These are phyloP conservation scores for Echeveria elegans DNA, from an alignment of 164 flowering plant species.

Conservation along the genomic window DNA sequence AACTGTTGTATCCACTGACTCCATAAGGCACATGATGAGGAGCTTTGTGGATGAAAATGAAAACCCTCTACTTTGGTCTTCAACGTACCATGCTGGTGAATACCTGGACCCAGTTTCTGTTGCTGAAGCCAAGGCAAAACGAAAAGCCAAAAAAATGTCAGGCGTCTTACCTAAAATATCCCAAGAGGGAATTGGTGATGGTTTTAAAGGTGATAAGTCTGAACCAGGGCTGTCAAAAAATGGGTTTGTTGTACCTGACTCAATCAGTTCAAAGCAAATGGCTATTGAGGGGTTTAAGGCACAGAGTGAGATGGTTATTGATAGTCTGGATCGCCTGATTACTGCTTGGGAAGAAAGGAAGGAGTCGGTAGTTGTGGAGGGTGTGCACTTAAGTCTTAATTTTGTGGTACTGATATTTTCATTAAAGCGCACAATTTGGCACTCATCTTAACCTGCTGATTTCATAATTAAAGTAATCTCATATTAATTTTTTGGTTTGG, in stretches of 20 bases:
- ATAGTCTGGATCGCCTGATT: conserved; percentile 83
- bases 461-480: neutral
- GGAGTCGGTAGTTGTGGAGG: conserved; percentile 90
- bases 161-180: conserved; percentile 24
- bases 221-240: conserved; percentile 22
- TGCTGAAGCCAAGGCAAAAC: conserved; percentile 74
- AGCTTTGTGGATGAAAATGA: conserved; percentile 80
- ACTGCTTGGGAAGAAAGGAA: conserved; percentile 90
- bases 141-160: conserved; percentile 61
- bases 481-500: neutral
- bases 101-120: conserved; percentile 72
- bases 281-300: conserved; percentile 88
- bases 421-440: neutral
- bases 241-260: conserved; percentile 22
- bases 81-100: conserved; percentile 93
- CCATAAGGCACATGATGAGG: conserved; percentile 94
- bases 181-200: conserved; percentile 31
- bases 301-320: conserved; percentile 96
- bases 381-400: conserved; percentile 87
- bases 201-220: conserved; percentile 9
- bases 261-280: conserved; percentile 66
- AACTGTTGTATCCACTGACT: conserved; percentile 81
- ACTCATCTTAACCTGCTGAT: neutral
- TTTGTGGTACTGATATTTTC: conserved; percentile 54
- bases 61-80: conserved; percentile 86